Conservation (phyloP, 2,329 filamentous ascomycete species). For the Annulohypoxylon truncatum region DNA sequence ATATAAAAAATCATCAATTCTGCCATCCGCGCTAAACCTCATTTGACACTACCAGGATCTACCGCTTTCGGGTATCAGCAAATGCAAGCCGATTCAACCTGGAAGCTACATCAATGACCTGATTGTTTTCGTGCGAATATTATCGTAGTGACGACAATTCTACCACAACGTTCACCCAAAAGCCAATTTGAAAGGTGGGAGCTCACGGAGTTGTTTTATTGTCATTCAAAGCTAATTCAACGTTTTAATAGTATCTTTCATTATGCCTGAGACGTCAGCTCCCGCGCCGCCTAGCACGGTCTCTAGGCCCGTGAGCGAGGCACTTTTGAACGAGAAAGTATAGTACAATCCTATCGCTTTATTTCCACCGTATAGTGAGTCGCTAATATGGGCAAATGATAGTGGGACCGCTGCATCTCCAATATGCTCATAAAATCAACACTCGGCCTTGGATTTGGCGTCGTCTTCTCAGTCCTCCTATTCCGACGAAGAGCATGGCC, state of each 20-base stretch:
- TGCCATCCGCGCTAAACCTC: constrained; percentile 39
- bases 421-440: constrained; percentile 97
- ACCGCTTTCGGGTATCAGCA: constrained; percentile 41
- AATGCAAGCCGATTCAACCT: constrained; percentile 16
- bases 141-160: constrained; percentile 23
- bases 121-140: constrained; percentile 25
- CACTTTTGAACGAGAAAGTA: constrained; percentile 99
- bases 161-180: constrained; percentile 17
- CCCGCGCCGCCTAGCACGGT: constrained; percentile 71
- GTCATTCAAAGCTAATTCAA: constrained; percentile 39
- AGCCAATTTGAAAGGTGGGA: constrained; percentile 32
- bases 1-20: constrained; percentile 34
- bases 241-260: constrained; percentile 39
- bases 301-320: constrained; percentile 93
- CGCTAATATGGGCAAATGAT: constrained; percentile 43
- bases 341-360: constrained; percentile 36
- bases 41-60: constrained; percentile 14
- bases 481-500: constrained; percentile 99
- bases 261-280: constrained; percentile 66
- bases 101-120: constrained; percentile 29
- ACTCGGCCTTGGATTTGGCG: constrained; percentile 94
- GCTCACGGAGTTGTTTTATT: constrained; percentile 1
- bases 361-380: background rate
- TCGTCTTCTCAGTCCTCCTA: constrained; percentile 97
- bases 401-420: constrained; percentile 99